Evolutionary conservation across 208 protist genomes (phyloP).

Genomic region (Trypanosomatidae sp.): DNA sequence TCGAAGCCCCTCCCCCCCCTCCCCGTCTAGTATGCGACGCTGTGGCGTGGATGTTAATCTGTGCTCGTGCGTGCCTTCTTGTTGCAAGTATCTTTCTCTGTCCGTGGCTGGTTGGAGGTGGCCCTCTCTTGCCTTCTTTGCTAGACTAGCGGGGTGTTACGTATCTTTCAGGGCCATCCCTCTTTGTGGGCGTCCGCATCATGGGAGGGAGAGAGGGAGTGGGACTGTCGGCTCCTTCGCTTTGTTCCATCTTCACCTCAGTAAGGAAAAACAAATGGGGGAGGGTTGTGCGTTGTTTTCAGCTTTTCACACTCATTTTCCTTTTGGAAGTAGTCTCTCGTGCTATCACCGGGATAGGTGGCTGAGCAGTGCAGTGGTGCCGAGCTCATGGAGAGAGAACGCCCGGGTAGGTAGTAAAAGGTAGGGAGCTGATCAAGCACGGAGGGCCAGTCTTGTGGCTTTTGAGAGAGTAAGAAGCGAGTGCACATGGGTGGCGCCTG

Average conservation of each 20-base stretch:
- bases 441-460: not conserved
- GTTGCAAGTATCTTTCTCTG: not conserved
- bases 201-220: not conserved
- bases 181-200: not conserved
- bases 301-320: not conserved
- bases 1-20: not conserved
- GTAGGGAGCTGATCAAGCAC: not conserved
- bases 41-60: not conserved
- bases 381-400: not conserved
- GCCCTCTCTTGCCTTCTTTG: slow-evolving; percentile 4
- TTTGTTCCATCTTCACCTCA: not conserved
- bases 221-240: not conserved
- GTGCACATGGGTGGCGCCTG: not conserved
- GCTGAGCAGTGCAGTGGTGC: not conserved
- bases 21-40: not conserved
- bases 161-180: not conserved
- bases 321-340: not conserved
- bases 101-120: not conserved
- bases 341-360: not conserved
- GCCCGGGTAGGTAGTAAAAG: not conserved
- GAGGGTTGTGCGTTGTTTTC: not conserved
- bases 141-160: not conserved
- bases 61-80: not conserved
- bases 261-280: not conserved
- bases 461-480: not conserved